Percentiles rank a stretch among this genome's conserved stretches.
These are phyloP conservation scores for Lodderomyces metapsilosis DNA, from an alignment of 1,139 yeast genomes.

Conservation along the genomic window DNA sequence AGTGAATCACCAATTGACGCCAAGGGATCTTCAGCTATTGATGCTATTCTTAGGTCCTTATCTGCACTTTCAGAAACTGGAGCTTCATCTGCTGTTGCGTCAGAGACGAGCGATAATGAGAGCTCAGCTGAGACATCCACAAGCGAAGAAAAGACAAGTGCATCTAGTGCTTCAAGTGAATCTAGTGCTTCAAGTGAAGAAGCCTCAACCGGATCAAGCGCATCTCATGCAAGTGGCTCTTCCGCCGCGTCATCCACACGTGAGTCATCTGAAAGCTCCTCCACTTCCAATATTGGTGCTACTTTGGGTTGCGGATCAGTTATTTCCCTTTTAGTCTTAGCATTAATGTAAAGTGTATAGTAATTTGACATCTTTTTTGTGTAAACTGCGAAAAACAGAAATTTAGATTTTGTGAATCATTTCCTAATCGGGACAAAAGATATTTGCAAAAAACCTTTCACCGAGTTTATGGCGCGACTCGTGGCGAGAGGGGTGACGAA, in stretches of 20 bases:
- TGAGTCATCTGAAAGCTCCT: neutral
- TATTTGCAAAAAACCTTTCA: no score
- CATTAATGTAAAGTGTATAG: slow-evolving; percentile 6
- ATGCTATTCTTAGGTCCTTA: slow-evolving; percentile 5
- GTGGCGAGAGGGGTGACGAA: no score
- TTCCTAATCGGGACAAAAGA: slow-evolving; percentile 1
- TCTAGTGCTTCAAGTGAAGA: neutral
- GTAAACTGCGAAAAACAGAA: neutral
- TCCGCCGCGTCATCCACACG: slow-evolving; percentile 1
- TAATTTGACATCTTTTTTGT: neutral
- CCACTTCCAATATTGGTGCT: slow-evolving; percentile 7
- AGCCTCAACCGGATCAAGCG: neutral
- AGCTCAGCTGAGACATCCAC: neutral
- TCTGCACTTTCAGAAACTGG: slow-evolving; percentile 3
- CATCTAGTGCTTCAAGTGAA: neutral
- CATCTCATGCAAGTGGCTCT: neutral
- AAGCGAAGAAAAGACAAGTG: neutral
- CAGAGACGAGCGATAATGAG: neutral
- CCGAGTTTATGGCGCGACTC: neutral
- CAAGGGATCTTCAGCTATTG: slow-evolving; percentile 5
- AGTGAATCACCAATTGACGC: slow-evolving; percentile 1
- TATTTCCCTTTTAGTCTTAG: slow-evolving; percentile 6
- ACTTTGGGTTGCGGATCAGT: slow-evolving; percentile 9
- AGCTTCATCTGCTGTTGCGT: neutral
- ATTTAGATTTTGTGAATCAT: slow-evolving; percentile 2